These are phyloP conservation scores for Pichia sporocuriosa DNA, from an alignment of 805 yeast species.

Conservation along the genomic window DNA sequence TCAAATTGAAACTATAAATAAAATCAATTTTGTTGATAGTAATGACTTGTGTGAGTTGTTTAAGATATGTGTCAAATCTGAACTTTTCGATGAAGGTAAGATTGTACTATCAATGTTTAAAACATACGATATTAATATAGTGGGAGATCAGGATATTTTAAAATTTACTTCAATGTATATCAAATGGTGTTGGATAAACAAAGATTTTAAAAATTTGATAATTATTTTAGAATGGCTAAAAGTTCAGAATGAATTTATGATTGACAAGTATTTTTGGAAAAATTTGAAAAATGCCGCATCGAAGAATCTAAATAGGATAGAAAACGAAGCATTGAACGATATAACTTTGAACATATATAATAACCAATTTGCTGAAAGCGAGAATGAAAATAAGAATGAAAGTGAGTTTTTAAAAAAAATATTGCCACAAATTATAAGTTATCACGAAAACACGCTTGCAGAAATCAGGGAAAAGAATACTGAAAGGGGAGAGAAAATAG, in stretches of 20 bases:
- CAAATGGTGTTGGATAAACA: slow-evolving; percentile 11
- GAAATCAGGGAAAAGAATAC: slow-evolving; percentile 7
- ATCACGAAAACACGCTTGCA: slow-evolving; percentile 13
- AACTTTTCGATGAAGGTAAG: slow-evolving; percentile 4
- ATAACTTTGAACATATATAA: background rate
- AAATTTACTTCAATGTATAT: slow-evolving; percentile 13
- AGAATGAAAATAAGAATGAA: slow-evolving; percentile 1
- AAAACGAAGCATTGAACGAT: slow-evolving; percentile 1
- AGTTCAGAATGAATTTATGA: slow-evolving; percentile 8
- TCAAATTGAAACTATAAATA: slow-evolving; percentile 3
- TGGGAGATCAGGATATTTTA: slow-evolving; percentile 9
- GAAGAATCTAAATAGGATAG: slow-evolving; percentile 6
- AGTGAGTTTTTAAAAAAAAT: slow-evolving; percentile 7
- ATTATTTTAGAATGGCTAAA: slow-evolving; percentile 13
- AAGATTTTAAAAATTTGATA: slow-evolving; percentile 10
- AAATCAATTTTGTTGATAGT: slow-evolving; percentile 2
- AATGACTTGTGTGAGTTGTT: slow-evolving; percentile 12
- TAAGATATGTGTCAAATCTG: slow-evolving; percentile 10
- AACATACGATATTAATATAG: slow-evolving; percentile 4
- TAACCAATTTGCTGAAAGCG: background rate
- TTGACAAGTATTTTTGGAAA: slow-evolving; percentile 8
- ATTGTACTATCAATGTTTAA: slow-evolving; percentile 2
- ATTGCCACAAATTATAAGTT: slow-evolving; percentile 13
- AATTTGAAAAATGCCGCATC: slow-evolving; percentile 7
- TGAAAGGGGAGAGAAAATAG: slow-evolving; percentile 4